A percentile compares a stretch with the other conserved stretches of the same genome.
Evolutionary conservation across 441 rosid genomes (phyloP).

Genomic region (Gossypium davidsonii): DNA sequence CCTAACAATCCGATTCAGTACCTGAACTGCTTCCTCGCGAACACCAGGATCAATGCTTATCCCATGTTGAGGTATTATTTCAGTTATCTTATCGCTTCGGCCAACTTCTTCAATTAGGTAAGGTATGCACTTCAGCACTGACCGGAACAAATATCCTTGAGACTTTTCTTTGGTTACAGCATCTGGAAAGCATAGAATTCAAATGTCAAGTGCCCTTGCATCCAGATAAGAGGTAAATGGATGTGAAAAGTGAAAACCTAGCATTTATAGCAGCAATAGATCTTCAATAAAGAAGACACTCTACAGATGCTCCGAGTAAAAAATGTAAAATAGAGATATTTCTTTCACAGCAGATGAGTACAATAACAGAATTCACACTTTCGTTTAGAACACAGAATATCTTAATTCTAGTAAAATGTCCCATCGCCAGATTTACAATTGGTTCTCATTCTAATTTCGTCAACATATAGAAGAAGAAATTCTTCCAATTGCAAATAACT

Average conservation of each 20-base stretch:
- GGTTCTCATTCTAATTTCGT: conserved; percentile 2
- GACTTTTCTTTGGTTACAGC: conserved; percentile 98
- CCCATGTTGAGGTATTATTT: conserved; percentile 98
- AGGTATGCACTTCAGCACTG: conserved; percentile 97
- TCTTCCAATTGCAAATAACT: neutral
- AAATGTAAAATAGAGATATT: neutral
- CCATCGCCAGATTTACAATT: neutral
- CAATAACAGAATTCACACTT: neutral
- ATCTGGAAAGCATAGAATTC: conserved; percentile 48
- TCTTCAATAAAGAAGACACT: neutral
- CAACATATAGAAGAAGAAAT: neutral
- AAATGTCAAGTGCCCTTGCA: conserved; percentile 9
- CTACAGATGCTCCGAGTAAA: neutral
- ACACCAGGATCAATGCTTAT: conserved; percentile 99
- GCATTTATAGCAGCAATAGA: conserved; percentile 5
- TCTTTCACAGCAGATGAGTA: neutral
- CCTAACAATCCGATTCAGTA: conserved; percentile 86
- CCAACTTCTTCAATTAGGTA: conserved; percentile 98
- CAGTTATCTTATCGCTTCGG: conserved; percentile 94
- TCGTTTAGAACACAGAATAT: neutral
- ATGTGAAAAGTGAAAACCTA: conserved; percentile 5
- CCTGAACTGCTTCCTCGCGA: conserved; percentile 99
- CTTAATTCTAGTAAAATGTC: neutral
- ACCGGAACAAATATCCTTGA: conserved; percentile 86
- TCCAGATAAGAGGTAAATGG: conserved; percentile 10